Evolutionary conservation across 2,329 filamentous ascomycete genomes (phyloP), one percentile per base, ranked within the genome.

Genomic region (Ilyonectria robusta): DNA sequence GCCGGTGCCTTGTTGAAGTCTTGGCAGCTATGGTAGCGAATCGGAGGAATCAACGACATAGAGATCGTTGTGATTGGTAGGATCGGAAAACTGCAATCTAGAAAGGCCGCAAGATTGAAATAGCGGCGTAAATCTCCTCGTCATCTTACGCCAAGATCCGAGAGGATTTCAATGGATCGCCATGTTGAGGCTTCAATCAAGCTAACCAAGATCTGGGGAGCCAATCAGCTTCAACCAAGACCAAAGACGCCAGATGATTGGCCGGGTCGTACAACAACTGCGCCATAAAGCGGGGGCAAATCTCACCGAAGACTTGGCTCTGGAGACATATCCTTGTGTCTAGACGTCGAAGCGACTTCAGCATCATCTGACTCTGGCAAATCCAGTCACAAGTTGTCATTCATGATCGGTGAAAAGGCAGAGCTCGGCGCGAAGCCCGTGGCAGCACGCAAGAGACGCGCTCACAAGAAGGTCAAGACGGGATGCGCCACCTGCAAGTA

Each of bases 251-350:
- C 7, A 44, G 19, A 10, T 62, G 26, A 62, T 56, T 62, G 50
- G 59, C 10, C 40, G 6, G 59, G 19, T 62, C 59, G 59, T 62
- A 56, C 11, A 47, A 37, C 21, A 6, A 4, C 46, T 37, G 4
- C 48, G 13, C 6, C 35, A 2, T 17, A 40, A 40, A 40, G 37
- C 17, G 26, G 37, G 37, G 17, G 37, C 17, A 13, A 6, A 17
- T 15, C 17, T 40, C 37, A 17, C 37, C 11, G 6, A 40, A 17
- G 4, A 15, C 55, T 48, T 31, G 19, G 9, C 21, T 48, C n/a
- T n/a, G 5, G 9, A 8, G 19, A 17, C 21, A 26, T 15, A 23
- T 48, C 46, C 21, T 48, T 7, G 4, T 11, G 6, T 44, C 17
- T 44, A 1, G 5, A 19, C 6, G 4, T 44, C n/a, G 10, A 44